Base-by-base conservation (phyloP, 2,329 filamentous ascomycete genomes). In the Hypoxylon sp. region DNA sequence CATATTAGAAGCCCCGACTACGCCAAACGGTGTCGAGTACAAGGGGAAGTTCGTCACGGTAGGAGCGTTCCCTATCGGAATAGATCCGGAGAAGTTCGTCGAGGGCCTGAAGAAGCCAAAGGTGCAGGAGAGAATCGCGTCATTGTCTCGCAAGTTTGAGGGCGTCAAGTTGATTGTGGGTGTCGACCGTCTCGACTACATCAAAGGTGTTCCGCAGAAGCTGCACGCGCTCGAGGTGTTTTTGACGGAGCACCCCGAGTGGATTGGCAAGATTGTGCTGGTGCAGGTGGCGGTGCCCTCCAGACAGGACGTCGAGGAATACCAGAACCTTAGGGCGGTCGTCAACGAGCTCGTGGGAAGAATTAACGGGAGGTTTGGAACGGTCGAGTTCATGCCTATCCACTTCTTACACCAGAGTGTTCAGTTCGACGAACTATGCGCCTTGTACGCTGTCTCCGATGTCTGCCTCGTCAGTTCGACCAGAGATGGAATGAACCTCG, bases 401-500 rank as follows among this genome's bases (percentile, higher is more conserved):
- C 95, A 98, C 79, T 98, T 97, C 82, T 89, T 98, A 73, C 95
- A 98, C 81, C 96, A 97, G 80, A 97, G 92, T 4, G 93, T 98
- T 74, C 89, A 89, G 50, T 97, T 98, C 71, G 93, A 97, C 71
- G 95, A 98, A 80, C 87, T 99, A 34, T 94, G 96, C 51, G 94
- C 94, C 0, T 86, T 98, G 7, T 98, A 98, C 76, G 92, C 93
- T 15, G 90, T 96, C 20, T 95, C 93, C 3, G 95, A 97, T 75
- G 92, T 93, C 46, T 97, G 94, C 76, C 86, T 98, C 13, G 94
- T 97, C 37, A 96, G 91, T 7, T 97, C 92, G 2, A 98, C 92
- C n/a, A 91, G 95, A 51, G 95, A 99, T 76, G 95, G 95, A 74
- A 99, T 99, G 95, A 99, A 99, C 78, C 85, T 99, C 28, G 95